These are phyloP conservation scores for Seminavis robusta DNA, from an alignment of 108 stramenopile species.

Conservation along the genomic window DNA sequence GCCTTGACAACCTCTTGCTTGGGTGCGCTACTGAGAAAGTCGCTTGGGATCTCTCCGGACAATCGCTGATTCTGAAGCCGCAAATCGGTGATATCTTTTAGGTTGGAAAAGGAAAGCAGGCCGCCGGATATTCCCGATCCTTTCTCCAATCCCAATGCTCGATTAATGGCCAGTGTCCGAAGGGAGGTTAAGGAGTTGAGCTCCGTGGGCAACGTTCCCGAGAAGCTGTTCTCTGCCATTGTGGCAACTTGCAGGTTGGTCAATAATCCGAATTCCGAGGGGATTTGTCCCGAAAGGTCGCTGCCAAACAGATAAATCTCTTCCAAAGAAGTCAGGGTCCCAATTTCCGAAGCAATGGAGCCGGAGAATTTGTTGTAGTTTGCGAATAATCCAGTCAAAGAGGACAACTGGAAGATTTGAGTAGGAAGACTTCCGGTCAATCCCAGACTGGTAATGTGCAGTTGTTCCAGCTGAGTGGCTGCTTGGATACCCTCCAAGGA, in stretches of 20 bases:
- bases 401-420: background rate
- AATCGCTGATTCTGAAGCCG: slow-evolving; percentile 32
- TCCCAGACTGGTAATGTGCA: too few relatives aligned
- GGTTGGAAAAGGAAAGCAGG: slow-evolving; percentile 26
- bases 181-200: slow-evolving; percentile 9
- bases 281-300: slow-evolving; percentile 42
- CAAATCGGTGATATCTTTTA: slow-evolving; percentile 19
- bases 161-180: background rate
- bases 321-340: slow-evolving; percentile 33
- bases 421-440: too few relatives aligned
- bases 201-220: slow-evolving; percentile 15
- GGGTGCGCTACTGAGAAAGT: slow-evolving; percentile 22
- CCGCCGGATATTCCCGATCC: slow-evolving; percentile 27
- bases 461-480: slow-evolving; percentile 18
- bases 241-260: slow-evolving; percentile 38
- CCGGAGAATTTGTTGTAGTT: background rate
- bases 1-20: slow-evolving; percentile 19
- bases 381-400: background rate
- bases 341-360: too few relatives aligned
- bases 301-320: slow-evolving; percentile 46
- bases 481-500: slow-evolving; percentile 43
- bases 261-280: slow-evolving; percentile 35
- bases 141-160: slow-evolving; percentile 8
- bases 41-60: slow-evolving; percentile 24
- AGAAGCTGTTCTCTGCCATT: slow-evolving; percentile 49